These are phyloP conservation scores for Aspergillus piperis DNA, from an alignment of 2,329 filamentous ascomycete species.

Conservation along the genomic window DNA sequence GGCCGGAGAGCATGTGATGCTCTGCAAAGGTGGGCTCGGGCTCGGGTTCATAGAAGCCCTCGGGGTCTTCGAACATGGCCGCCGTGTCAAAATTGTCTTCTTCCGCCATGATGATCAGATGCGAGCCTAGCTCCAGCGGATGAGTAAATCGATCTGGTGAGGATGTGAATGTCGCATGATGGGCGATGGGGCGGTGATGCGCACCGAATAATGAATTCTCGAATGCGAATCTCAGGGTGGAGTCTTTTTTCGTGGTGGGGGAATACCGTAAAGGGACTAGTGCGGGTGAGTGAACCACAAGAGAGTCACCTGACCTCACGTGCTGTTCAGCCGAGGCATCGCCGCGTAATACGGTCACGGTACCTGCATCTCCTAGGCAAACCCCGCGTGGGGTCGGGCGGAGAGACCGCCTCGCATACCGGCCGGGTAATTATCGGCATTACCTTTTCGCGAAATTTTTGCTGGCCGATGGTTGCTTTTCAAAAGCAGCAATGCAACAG, in stretches of 20 bases:
- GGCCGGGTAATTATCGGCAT: conserved; percentile 22
- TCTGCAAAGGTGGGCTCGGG: conserved; percentile 72
- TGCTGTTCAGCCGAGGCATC: conserved; percentile 6
- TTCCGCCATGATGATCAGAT: conserved; percentile 24
- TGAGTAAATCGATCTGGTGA: conserved; percentile 9
- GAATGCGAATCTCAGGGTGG: conserved; percentile 7
- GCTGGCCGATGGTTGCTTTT: not conserved
- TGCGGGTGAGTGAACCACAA: not conserved
- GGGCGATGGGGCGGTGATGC: not conserved
- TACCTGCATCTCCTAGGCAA: conserved; percentile 7
- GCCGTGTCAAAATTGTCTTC: conserved; percentile 40
- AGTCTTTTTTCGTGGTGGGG: conserved; percentile 9
- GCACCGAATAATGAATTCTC: conserved; percentile 12
- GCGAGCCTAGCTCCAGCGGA: not conserved
- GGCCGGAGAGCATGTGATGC: conserved; percentile 68
- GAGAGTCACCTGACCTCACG: conserved; percentile 14
- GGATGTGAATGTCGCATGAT: not conserved
- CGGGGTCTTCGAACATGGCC: conserved; percentile 76
- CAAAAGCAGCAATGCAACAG: too few species aligned
- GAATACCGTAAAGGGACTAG: conserved; percentile 10
- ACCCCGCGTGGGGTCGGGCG: conserved; percentile 7
- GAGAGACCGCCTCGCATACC: conserved; percentile 17
- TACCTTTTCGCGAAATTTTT: not conserved
- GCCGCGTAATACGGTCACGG: conserved; percentile 6
- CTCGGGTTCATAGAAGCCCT: conserved; percentile 75